phyloP scores from a whole-genome alignment of 768 basidiomycete species.

The Coprinellus aureogranulatus region DNA sequence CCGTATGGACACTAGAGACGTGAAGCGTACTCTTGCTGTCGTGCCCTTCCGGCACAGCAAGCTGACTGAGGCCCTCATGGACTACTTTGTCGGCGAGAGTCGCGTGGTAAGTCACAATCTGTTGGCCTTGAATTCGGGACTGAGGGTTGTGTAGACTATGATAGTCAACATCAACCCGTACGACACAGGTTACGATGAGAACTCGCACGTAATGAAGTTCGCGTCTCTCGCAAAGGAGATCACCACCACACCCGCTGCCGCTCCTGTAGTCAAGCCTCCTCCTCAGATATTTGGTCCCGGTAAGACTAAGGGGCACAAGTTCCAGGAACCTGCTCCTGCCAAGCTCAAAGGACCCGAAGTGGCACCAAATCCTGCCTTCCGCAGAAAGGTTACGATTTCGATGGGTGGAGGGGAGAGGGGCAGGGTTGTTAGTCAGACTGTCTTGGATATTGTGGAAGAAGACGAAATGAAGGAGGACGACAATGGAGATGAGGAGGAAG shows the following conservation, averaged over 20 bases:
- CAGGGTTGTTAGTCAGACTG: conserved; percentile 57
- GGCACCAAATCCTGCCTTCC: conserved; percentile 37
- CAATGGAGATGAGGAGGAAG: conserved; percentile 57
- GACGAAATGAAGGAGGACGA: conserved; percentile 44
- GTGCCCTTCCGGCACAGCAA: conserved; percentile 93
- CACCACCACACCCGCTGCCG: conserved; percentile 66
- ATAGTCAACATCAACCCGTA: conserved; percentile 98
- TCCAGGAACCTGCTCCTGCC: conserved; percentile 39
- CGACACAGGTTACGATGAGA: conserved; percentile 97
- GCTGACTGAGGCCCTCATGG: conserved; percentile 92
- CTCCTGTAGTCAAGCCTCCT: conserved; percentile 55
- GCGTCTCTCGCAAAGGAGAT: conserved; percentile 92
- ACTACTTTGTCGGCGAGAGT: conserved; percentile 93
- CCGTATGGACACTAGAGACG: conserved; percentile 65
- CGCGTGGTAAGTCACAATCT: conserved; percentile 57
- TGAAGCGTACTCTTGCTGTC: conserved; percentile 67
- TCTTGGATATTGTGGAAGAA: conserved; percentile 80
- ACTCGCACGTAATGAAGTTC: conserved; percentile 98
- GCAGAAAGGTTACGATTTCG: conserved; percentile 72
- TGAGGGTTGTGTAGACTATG: conserved; percentile 70
- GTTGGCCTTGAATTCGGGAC: not conserved
- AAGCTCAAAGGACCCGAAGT: conserved; percentile 41
- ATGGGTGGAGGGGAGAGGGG: conserved; percentile 49
- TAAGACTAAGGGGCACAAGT: conserved; percentile 37
- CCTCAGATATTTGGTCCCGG: conserved; percentile 34